phyloP scores from a whole-genome alignment of 164 flowering plant genomes.

The Vitis rotundifolia region DNA sequence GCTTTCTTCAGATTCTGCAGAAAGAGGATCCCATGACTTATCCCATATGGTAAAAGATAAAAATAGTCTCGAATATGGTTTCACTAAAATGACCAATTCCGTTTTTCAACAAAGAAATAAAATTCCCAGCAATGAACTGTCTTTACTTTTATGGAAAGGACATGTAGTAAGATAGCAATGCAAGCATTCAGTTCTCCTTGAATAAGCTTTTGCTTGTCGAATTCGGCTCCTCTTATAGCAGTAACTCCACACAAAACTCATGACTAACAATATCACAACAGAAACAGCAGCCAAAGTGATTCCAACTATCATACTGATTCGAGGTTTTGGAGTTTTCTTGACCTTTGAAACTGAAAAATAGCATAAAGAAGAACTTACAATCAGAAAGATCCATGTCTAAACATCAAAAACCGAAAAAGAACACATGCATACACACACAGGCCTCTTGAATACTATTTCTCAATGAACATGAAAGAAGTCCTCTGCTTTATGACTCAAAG shows the following conservation, averaged over 20 bases:
- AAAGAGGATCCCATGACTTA: not conserved
- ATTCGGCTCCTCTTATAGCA: slow-evolving; percentile 15
- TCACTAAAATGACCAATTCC: not conserved
- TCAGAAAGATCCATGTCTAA: too few species aligned
- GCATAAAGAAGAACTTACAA: not conserved
- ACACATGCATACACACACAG: too few species aligned
- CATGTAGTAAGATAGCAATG: not conserved
- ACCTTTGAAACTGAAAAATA: slow-evolving; percentile 15
- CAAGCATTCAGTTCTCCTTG: not conserved
- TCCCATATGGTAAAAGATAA: not conserved
- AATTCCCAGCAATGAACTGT: not conserved
- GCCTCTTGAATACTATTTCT: too few species aligned
- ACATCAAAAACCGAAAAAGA: too few species aligned
- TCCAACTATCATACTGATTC: slow-evolving; percentile 11
- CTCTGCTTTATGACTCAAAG: too few species aligned
- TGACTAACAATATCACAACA: slow-evolving; percentile 2
- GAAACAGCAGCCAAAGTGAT: slow-evolving; percentile 8
- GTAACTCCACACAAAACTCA: slow-evolving; percentile 12
- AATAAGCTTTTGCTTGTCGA: not conserved
- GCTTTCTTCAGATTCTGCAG: slow-evolving; percentile 22
- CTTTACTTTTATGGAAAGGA: slow-evolving; percentile 3
- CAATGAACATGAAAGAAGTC: too few species aligned
- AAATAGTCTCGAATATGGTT: not conserved
- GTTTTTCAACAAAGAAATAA: not conserved
- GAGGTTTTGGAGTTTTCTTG: slow-evolving; percentile 14